phyloP scores from a whole-genome alignment of 75 land plant species.

The Sequoia sempervirens region DNA sequence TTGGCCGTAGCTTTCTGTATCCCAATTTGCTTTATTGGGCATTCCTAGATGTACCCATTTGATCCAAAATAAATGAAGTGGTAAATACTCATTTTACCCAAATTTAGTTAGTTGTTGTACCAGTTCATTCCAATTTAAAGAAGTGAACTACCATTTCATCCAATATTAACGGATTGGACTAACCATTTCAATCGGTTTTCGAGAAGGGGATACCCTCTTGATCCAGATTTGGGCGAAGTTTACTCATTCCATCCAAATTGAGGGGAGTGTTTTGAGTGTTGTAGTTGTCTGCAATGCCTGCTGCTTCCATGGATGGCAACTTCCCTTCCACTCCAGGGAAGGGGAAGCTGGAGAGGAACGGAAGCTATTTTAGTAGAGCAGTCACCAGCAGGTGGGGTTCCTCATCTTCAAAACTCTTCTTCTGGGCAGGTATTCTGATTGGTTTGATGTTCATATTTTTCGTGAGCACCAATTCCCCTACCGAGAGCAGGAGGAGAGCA shows the following conservation, averaged over 20 bases:
- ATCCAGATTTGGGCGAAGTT: neutral
- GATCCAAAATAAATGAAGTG: neutral
- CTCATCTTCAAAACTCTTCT: constrained; percentile 53
- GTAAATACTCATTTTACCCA: no score
- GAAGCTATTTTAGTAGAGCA: constrained; percentile 46
- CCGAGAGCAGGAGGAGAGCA: constrained; percentile 22
- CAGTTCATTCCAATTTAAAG: neutral
- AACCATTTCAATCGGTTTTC: neutral
- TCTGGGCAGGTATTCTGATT: constrained; percentile 45
- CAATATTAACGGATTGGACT: neutral
- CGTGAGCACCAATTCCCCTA: constrained; percentile 54
- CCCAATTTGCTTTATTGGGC: neutral
- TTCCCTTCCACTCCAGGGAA: constrained; percentile 58
- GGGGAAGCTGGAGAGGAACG: constrained; percentile 68
- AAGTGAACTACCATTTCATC: neutral
- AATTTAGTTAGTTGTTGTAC: neutral
- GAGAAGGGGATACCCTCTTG: neutral
- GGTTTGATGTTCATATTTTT: constrained; percentile 46
- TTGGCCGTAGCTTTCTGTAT: neutral
- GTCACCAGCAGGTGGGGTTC: constrained; percentile 40
- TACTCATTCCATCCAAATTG: neutral
- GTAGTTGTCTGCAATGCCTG: constrained; percentile 4
- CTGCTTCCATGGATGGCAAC: constrained; percentile 9
- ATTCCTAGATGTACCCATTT: neutral
- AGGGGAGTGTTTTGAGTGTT: neutral